Conservation (phyloP, 2,329 filamentous ascomycete species). For the Reticulascus tulasneorum region DNA sequence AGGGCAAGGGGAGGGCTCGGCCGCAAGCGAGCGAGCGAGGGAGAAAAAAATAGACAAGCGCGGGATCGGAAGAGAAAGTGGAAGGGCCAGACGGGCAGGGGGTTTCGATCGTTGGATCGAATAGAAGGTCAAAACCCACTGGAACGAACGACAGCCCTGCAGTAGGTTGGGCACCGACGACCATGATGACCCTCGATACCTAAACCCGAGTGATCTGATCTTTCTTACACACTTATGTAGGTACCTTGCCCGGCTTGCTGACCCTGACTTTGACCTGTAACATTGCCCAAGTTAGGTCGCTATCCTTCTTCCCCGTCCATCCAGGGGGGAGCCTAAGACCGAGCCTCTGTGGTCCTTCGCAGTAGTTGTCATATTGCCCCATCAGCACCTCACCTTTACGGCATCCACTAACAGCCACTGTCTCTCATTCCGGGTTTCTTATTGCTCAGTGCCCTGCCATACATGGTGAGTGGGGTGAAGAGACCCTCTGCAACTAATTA, state of each 20-base stretch:
- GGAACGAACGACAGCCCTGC: constrained; percentile 7
- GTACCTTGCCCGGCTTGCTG: no score
- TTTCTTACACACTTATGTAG: no score
- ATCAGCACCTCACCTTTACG: constrained; percentile 3
- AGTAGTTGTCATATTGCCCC: no score
- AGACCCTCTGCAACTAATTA: no score
- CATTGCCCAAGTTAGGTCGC: no score
- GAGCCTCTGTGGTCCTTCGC: no score
- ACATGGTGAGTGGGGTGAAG: no score
- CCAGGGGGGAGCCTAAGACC: no score
- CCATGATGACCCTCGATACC: constrained; percentile 8
- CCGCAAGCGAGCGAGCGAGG: constrained; percentile 7
- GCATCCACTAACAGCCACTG: constrained; percentile 13
- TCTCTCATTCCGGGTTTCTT: constrained; percentile 9
- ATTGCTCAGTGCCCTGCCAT: constrained; percentile 11
- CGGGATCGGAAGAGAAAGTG: neutral
- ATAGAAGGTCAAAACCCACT: constrained; percentile 6
- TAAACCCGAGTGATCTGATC: constrained; percentile 6
- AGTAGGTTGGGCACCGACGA: constrained; percentile 16
- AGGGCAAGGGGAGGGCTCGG: constrained; percentile 3
- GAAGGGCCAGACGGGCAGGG: neutral
- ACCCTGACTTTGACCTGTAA: no score
- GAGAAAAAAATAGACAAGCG: neutral
- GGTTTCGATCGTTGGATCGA: neutral
- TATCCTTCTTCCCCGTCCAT: no score